Percentiles rank a stretch among this genome's conserved stretches.
Evolutionary conservation across 768 basidiomycete species (phyloP).

Genomic region (Mycena leptocephala): DNA sequence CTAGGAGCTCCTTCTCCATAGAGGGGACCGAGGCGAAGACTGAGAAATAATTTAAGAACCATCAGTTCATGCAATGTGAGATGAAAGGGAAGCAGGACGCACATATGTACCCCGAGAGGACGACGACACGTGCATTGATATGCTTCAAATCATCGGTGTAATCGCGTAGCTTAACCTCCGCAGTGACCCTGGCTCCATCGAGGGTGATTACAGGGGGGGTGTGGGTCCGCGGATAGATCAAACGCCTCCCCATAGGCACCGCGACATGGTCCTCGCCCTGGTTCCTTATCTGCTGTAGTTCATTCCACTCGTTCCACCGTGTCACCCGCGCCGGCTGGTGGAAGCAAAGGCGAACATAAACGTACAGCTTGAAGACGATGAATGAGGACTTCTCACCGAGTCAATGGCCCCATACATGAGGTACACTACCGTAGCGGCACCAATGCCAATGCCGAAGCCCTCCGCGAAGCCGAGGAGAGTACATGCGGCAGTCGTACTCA

Average conservation of each 20-base stretch:
- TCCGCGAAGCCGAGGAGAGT: constrained; percentile 43
- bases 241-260: background rate
- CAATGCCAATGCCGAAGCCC: constrained; percentile 45
- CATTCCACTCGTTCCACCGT: constrained; percentile 39
- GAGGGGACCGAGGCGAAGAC: constrained; percentile 31
- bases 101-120: constrained; percentile 28
- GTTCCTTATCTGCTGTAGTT: constrained; percentile 12
- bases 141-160: constrained; percentile 7
- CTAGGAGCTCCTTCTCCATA: constrained; percentile 14
- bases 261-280: background rate
- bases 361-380: background rate
- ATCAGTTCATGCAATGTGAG: background rate
- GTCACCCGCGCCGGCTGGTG: constrained; percentile 28
- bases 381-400: constrained; percentile 29
- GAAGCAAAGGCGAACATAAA: background rate
- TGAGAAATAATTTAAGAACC: background rate
- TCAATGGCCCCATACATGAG: constrained; percentile 40
- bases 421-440: constrained; percentile 37
- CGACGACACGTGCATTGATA: constrained; percentile 26
- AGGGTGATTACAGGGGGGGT: constrained; percentile 15
- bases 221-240: constrained; percentile 15
- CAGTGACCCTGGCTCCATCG: background rate
- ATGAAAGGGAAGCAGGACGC: background rate
- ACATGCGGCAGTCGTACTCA: constrained; percentile 39
- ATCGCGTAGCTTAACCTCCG: background rate